Base-by-base conservation (phyloP, 1,284 basidiomycete species). In the Inonotus hispidus region DNA sequence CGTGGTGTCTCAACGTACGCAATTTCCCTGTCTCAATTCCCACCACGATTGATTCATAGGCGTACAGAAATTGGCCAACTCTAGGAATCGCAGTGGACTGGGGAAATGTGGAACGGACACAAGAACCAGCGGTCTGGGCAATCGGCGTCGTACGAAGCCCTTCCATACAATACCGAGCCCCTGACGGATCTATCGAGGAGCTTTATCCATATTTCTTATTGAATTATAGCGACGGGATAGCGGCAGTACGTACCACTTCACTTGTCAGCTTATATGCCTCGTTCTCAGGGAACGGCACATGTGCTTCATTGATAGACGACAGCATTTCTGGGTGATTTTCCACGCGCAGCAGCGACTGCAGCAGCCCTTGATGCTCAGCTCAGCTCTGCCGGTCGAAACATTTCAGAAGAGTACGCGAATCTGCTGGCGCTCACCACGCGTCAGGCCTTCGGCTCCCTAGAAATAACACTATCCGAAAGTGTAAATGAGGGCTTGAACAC, bases 101-200 rank as follows among this genome's bases (percentile, higher is more conserved):
- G 14, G 71, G 71, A 7, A 65, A 16, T 13, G 65, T 73, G 19
- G 53, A 60, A 23, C 57, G 45, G 7, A 68, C 68, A 5, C 55
- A 27, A 21, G 57, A 63, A 49, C 71, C 75, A 2, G 69, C 75
- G 6, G 74, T 79, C 3, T 76, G 73, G 66, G 71, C 73, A 1
- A 65, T 82, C 32, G 79, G 80, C 0, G 68, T 77, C 11, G 67
- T 75, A 3, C 73, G 79, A n/a, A 73, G 75, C 59, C 77, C 79
- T 0, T 67, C 71, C 5, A 69, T 77, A 13, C 68, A 70, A 37
- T 77, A 74, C 62, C 66, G 68, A 60, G 66, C 64, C 19, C 59
- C 66, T 16, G 64, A 59, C 6, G 66, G 63, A 11, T 49, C 29
- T 3, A 46, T 63, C 2, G 65, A 74, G 45, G 62, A 67, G 29